Conservation (phyloP, 305 asterid species). For the Fraxinus velutina region DNA sequence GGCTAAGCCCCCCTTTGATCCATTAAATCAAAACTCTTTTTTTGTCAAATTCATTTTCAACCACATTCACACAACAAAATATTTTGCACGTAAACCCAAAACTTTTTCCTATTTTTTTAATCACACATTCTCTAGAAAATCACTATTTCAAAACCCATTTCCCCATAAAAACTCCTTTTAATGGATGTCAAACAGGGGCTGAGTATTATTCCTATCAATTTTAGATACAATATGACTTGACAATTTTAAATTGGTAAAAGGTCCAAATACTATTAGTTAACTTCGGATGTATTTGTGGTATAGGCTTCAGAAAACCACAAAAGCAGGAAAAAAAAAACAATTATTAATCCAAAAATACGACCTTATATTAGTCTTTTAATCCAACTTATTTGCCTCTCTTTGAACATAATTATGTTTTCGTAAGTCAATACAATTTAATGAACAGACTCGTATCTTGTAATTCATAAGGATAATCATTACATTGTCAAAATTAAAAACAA, state of each 20-base stretch:
- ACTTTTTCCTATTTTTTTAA: not conserved
- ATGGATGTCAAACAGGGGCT: not conserved
- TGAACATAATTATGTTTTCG: not conserved
- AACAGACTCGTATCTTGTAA: not conserved
- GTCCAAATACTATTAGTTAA: not conserved
- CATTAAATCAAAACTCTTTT: not conserved
- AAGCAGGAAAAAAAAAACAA: not conserved
- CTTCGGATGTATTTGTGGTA: not conserved
- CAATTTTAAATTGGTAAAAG: not conserved
- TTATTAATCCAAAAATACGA: not conserved
- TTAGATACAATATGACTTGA: not conserved
- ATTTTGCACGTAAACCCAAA: not conserved
- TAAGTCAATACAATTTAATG: not conserved
- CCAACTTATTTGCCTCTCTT: not conserved
- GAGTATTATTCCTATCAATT: not conserved
- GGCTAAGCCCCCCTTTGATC: not conserved
- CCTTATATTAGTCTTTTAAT: not conserved
- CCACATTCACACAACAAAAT: not conserved
- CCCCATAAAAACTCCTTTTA: not conserved
- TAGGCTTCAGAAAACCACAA: not conserved
- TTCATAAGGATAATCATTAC: not conserved
- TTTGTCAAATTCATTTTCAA: not conserved
- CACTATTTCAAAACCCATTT: not conserved
- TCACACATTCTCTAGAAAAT: not conserved
- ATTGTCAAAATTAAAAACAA: not conserved